phyloP scores from a whole-genome alignment of 2,329 filamentous ascomycete genomes.

The Aspergillus texensis region DNA sequence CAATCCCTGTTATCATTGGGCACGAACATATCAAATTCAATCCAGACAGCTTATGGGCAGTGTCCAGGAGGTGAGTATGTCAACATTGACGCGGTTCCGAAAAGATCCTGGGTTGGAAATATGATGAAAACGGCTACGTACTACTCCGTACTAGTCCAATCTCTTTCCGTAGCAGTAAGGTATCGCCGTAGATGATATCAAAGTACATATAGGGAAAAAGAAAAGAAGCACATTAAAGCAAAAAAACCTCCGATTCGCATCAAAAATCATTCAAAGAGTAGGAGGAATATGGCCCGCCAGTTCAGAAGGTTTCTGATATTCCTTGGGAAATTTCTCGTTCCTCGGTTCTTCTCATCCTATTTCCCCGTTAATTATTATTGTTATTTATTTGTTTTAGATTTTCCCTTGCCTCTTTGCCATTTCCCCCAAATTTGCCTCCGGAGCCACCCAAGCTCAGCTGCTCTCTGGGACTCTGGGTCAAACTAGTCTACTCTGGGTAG shows the following conservation, averaged over 20 bases:
- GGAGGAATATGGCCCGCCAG: not conserved
- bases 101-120: not conserved
- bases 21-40: constrained; percentile 11
- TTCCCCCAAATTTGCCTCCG: constrained; percentile 12
- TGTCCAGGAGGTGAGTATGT: not conserved
- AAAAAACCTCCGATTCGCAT: constrained; percentile 3
- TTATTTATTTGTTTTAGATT: constrained; percentile 1
- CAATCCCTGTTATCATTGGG: constrained; percentile 16
- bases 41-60: constrained; percentile 9
- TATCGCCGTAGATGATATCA: not conserved
- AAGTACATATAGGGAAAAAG: constrained; percentile 3
- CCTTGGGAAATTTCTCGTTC: not conserved
- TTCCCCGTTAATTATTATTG: not conserved
- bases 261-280: not conserved
- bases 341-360: not conserved
- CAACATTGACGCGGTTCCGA: not conserved
- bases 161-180: not conserved
- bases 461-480: constrained; percentile 11
- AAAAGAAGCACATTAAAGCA: constrained; percentile 5
- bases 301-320: not conserved
- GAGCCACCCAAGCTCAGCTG: constrained; percentile 20
- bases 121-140: not conserved
- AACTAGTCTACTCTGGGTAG: constrained; percentile 14
- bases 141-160: constrained; percentile 5
- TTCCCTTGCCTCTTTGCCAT: constrained; percentile 5